A percentile compares a stretch with the other conserved stretches of the same genome.
Evolutionary conservation across 2,329 filamentous ascomycete genomes (phyloP).

Genomic region (Cladosporium halotolerans): DNA sequence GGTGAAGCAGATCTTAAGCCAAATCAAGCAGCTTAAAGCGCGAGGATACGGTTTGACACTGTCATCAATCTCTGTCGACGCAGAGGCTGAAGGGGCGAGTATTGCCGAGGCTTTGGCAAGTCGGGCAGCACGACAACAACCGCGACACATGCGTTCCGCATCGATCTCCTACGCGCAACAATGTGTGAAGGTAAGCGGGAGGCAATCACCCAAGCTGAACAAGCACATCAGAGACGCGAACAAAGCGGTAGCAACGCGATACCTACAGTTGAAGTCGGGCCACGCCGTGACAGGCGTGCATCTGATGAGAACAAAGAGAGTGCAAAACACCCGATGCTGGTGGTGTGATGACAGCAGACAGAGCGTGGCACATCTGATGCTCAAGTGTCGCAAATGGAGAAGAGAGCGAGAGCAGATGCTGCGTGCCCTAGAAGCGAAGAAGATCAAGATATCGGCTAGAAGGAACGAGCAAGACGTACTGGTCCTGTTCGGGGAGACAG

Average conservation of each 20-base stretch:
- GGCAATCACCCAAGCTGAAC: not conserved
- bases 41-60: not conserved
- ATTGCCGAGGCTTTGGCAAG: not conserved
- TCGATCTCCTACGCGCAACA: not conserved
- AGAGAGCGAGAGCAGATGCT: not conserved
- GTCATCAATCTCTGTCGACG: not conserved
- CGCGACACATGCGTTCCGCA: not conserved
- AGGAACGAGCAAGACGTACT: not conserved
- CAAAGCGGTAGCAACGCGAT: not conserved
- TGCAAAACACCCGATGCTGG: not conserved
- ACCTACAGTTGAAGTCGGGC: not conserved
- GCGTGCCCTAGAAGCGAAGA: not conserved
- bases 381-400: conserved; percentile 2
- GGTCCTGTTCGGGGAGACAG: not conserved
- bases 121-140: not conserved
- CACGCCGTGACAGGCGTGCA: not conserved
- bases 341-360: not conserved
- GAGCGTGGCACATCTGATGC: not conserved
- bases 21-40: not conserved
- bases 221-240: conserved; percentile 1
- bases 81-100: not conserved
- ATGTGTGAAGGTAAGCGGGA: not conserved
- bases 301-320: not conserved
- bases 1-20: not conserved
- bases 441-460: not conserved